Conservation (phyloP, 345 rosid species). For the Murraya paniculata region DNA sequence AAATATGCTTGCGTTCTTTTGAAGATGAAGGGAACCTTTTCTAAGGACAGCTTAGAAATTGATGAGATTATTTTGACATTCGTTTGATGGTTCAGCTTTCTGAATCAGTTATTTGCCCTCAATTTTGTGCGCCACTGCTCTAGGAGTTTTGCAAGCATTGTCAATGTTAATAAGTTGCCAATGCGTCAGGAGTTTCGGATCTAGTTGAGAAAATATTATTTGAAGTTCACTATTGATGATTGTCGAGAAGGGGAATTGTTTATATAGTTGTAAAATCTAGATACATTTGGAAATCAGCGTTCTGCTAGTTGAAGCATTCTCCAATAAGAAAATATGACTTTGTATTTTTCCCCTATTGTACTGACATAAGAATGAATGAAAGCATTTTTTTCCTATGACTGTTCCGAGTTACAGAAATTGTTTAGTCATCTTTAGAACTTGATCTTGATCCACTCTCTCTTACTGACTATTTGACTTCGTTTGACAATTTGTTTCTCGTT, state of each 20-base stretch:
- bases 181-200: conserved; percentile 17
- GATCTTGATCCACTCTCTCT: background rate
- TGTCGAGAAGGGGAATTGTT: conserved; percentile 17
- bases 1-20: conserved; percentile 42
- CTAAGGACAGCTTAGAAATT: conserved; percentile 14
- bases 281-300: conserved; percentile 16
- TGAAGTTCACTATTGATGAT: conserved; percentile 5
- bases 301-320: conserved; percentile 23
- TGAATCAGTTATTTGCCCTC: conserved; percentile 21
- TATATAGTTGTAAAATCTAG: conserved; percentile 27
- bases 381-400: background rate
- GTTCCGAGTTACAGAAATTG: background rate
- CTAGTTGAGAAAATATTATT: conserved; percentile 17
- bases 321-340: conserved; percentile 10
- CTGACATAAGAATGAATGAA: conserved; percentile 18
- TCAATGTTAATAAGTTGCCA: conserved; percentile 20
- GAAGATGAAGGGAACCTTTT: conserved; percentile 30
- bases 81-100: conserved; percentile 8
- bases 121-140: conserved; percentile 24
- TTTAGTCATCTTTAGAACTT: background rate
- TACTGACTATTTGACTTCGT: too few species aligned
- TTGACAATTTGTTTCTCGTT: background rate
- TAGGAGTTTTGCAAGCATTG: conserved; percentile 1
- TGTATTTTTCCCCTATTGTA: conserved; percentile 7
- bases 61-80: conserved; percentile 9